Percentiles rank a stretch among this genome's conserved stretches.
Conservation (phyloP, 2,329 filamentous ascomycete species). For the Dactylellina drechsleri region DNA sequence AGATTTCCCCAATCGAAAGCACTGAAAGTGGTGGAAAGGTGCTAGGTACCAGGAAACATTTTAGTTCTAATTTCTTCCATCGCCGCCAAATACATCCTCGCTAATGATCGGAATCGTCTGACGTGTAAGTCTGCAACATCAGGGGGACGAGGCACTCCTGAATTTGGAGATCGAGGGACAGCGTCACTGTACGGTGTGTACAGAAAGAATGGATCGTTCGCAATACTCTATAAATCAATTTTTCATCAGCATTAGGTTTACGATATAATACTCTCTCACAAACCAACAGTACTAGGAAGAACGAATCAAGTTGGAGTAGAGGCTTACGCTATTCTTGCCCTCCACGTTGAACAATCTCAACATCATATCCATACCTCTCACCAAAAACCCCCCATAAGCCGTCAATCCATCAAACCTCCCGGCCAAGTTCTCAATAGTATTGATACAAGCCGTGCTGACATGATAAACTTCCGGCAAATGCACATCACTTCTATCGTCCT, state of each 20-base stretch:
- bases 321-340: slow-evolving; percentile 30
- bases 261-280: neutral
- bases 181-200: slow-evolving; percentile 48
- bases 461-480: slow-evolving; percentile 45
- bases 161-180: slow-evolving; percentile 47
- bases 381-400: slow-evolving; percentile 36
- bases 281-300: neutral
- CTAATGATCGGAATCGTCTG: slow-evolving; percentile 31
- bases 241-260: neutral
- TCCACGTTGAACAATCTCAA: slow-evolving; percentile 47
- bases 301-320: neutral
- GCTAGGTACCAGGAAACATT: slow-evolving; percentile 30
- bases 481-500: slow-evolving; percentile 21
- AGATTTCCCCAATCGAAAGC: too few species aligned
- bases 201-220: slow-evolving; percentile 41
- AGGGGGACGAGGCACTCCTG: slow-evolving; percentile 35
- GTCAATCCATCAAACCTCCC: slow-evolving; percentile 44
- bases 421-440: slow-evolving; percentile 41
- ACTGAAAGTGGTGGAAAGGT: too few species aligned
- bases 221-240: slow-evolving; percentile 22
- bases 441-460: slow-evolving; percentile 46
- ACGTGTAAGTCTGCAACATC: slow-evolving; percentile 49
- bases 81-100: slow-evolving; percentile 37
- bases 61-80: slow-evolving; percentile 38
- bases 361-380: slow-evolving; percentile 50